Evolutionary conservation across 2,329 filamentous ascomycete species (phyloP), one percentile per base, ranked within the genome.

Genomic region (Aureobasidium musti): DNA sequence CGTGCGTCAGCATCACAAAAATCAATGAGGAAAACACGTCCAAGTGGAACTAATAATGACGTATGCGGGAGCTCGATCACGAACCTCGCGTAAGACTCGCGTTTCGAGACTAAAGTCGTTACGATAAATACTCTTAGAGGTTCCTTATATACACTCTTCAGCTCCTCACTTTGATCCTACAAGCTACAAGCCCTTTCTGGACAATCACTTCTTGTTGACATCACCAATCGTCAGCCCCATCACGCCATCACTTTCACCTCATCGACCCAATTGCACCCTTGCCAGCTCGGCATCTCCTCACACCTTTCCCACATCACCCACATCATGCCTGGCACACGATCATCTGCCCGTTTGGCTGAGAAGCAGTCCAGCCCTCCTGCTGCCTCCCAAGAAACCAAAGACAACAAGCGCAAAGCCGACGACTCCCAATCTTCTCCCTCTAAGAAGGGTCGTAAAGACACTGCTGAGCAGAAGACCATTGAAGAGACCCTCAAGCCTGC

Each of bases 401-500:
- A 71, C 54, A 72, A 67, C 49, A 74, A 77, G 73, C 69, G 73
- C 69, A 71, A 75, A 67, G 68, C 76, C 28, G 76, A 79, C 49
- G 69, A 72, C 5, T 76, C 79, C 1, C 60, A 69, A 13, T 59
- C 47, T 13, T 68, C 66, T 19, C 76, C 79, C 28, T 70, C 78
- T 52, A 70, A 78, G 14, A 82, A 83, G 71, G 78, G 79, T 28
- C 73, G 75, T n/a, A 79, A 78, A 69, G 63, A 67, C 28, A 67
- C 74, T 8, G 66, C 72, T 19, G 78, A 79, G 67, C 84, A 86
- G 72, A 80, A 80, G 70, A 84, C 82, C 0, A 78, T 86, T 39
- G 84, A 86, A 67, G 82, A 85, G 69, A 81, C 79, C 0, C 74
- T 84, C 49, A 76, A 77, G 11, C 72, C 89, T 28, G 60, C 69